Base-by-base conservation (phyloP, 768 basidiomycete genomes). In the Pleurotus platypus region DNA sequence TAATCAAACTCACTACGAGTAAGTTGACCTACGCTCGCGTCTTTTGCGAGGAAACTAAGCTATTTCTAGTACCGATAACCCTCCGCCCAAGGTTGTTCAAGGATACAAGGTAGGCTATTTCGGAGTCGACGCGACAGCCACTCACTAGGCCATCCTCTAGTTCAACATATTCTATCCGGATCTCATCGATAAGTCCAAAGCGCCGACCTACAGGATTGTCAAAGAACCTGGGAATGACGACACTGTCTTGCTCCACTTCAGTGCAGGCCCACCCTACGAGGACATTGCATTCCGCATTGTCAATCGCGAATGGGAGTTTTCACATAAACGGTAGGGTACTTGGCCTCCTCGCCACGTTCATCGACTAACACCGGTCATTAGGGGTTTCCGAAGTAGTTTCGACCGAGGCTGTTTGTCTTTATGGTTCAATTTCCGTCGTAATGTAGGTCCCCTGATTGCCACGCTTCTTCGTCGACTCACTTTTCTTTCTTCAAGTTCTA, bases 1-100 rank as follows among this genome's bases (percentile, higher is more conserved):
- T 72, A 98, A 98, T 70, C 96, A 98, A 70, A 98, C 97, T 3
- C 97, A 98, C 74, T 99, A 98, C 71, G 97, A 98, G 93, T 96
- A 76, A 61, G 91, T 81, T 18, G 30, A 35, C 8, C 56, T 47
- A n/a, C 58, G 15, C 16, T 26, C 12, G 27, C 27, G 13, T 60
- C 12, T 18, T 46, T 58, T 5, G 50, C 50, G 37, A 46, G 40
- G 64, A 20, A 45, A 60, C 58, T 70, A 55, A 69, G 9, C 49
- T 16, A 20, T 24, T 57, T 49, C 8, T 63, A 96, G 94, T 68
- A 91, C 92, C 63, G 97, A 98, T 67, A 99, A 99, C 69, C 97
- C 97, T 46, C 97, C 97, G 24, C 97, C 97, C 7, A 99, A 99
- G 72, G 95, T 98, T 57, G 97, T 99, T 7, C 97, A 98, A 71